Percentiles rank a stretch among this genome's conserved stretches.
Conservation (phyloP, 306 rosid genomes). For the Quercus wislizeni region DNA sequence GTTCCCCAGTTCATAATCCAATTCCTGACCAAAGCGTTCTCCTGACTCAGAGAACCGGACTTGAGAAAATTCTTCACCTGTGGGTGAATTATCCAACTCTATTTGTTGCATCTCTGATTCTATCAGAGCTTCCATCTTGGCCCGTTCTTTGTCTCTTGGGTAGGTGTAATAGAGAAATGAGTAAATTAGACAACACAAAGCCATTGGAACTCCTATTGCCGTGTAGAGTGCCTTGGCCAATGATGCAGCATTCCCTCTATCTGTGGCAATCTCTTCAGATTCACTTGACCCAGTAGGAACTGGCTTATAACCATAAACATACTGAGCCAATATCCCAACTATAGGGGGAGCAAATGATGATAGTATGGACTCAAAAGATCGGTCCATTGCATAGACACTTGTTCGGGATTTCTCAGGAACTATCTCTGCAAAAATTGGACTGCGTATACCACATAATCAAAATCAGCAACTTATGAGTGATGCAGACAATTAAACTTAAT, state of each 20-base stretch:
- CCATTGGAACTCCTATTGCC: conserved; percentile 59
- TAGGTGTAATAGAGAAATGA: conserved; percentile 50
- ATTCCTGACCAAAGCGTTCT: conserved; percentile 28
- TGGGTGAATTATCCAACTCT: conserved; percentile 24
- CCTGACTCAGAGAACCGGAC: conserved; percentile 28
- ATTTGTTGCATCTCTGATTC: conserved; percentile 54
- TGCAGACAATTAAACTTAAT: not conserved
- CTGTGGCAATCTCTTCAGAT: conserved; percentile 49
- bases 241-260: conserved; percentile 47
- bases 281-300: conserved; percentile 42
- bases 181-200: conserved; percentile 54
- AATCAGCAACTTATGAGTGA: not conserved
- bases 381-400: conserved; percentile 84
- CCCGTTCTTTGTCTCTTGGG: conserved; percentile 56
- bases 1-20: conserved; percentile 50
- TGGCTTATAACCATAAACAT: conserved; percentile 79
- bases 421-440: conserved; percentile 98
- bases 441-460: conserved; percentile 32
- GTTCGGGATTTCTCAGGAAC: conserved; percentile 91
- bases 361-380: conserved; percentile 77
- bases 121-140: conserved; percentile 48
- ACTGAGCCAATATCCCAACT: conserved; percentile 85
- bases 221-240: conserved; percentile 52
- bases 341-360: conserved; percentile 91
- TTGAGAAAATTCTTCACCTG: conserved; percentile 14